phyloP scores from a whole-genome alignment of 768 basidiomycete genomes.

The Lactarius sanguifluus region DNA sequence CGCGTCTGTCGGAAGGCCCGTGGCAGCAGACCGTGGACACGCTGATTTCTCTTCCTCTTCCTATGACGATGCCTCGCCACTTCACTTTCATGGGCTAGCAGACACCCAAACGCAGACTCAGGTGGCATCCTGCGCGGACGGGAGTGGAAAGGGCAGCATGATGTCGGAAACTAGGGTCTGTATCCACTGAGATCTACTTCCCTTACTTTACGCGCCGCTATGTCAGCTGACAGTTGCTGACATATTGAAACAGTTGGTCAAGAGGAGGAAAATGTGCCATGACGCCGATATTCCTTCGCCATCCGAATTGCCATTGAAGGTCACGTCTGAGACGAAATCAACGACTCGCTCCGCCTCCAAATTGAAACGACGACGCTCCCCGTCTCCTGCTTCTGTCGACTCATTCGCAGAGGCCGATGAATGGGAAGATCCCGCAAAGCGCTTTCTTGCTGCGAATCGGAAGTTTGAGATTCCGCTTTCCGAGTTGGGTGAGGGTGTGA shows the following conservation, averaged over 20 bases:
- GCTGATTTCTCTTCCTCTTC: conserved; percentile 30
- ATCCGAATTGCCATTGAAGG: not conserved
- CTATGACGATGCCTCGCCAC: conserved; percentile 42
- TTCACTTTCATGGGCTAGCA: conserved; percentile 59
- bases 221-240: conserved; percentile 4
- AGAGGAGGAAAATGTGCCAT: conserved; percentile 17
- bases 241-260: conserved; percentile 8
- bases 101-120: conserved; percentile 55
- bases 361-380: conserved; percentile 21
- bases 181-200: not conserved
- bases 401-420: conserved; percentile 21
- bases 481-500: conserved; percentile 45
- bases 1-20: conserved; percentile 27
- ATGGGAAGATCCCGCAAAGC: conserved; percentile 27
- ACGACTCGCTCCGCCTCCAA: conserved; percentile 13
- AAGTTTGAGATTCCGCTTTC: conserved; percentile 54
- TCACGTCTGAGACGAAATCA: not conserved
- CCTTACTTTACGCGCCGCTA: not conserved
- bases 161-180: conserved; percentile 11
- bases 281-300: not conserved
- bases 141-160: not conserved
- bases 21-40: conserved; percentile 23
- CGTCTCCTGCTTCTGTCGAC: conserved; percentile 15
- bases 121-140: conserved; percentile 32
- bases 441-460: conserved; percentile 26